Conservation (phyloP, 306 rosid species). For the Hippophae gyantsensis region DNA sequence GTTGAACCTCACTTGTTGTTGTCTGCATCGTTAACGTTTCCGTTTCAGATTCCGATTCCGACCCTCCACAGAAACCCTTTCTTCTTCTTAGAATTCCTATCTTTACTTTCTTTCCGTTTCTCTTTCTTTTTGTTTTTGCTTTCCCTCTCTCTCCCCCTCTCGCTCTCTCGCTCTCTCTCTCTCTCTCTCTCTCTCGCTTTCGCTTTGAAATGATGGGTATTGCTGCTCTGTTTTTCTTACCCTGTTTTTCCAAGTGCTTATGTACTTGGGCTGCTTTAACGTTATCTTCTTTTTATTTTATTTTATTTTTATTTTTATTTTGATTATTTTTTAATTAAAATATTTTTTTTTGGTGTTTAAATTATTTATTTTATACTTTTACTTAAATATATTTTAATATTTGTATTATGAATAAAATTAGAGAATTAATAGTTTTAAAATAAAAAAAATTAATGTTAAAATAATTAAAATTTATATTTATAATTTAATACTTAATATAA, state of each 20-base stretch:
- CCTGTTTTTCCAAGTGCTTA: conserved; percentile 29
- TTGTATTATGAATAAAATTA: too few relatives aligned
- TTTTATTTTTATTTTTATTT: too few relatives aligned
- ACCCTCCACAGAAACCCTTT: conserved; percentile 19
- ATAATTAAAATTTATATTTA: too few relatives aligned
- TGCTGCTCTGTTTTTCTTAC: conserved; percentile 32
- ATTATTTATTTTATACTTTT: too few relatives aligned
- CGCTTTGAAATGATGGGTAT: conserved; percentile 45
- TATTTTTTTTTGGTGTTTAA: too few relatives aligned
- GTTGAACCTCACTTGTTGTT: conserved; percentile 37
- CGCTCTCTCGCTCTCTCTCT: conserved; percentile 12
- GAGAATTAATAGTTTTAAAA: too few relatives aligned
- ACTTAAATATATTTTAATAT: too few relatives aligned
- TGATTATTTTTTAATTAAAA: too few relatives aligned
- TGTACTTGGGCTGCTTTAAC: conserved; percentile 16
- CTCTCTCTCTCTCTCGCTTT: conserved; percentile 28
- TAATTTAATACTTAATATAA: too few relatives aligned
- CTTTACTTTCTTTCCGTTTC: conserved; percentile 15
- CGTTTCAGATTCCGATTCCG: not conserved
- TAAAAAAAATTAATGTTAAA: too few relatives aligned
- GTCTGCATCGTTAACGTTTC: conserved; percentile 28
- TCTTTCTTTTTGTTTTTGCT: conserved; percentile 5
- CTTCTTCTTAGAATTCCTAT: conserved; percentile 30
- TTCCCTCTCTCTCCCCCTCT: conserved; percentile 7
- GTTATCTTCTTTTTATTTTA: too few relatives aligned